Percentiles rank a stretch among this genome's conserved stretches.
phyloP scores from a whole-genome alignment of 257 asterid genomes.

The Catharanthus roseus region DNA sequence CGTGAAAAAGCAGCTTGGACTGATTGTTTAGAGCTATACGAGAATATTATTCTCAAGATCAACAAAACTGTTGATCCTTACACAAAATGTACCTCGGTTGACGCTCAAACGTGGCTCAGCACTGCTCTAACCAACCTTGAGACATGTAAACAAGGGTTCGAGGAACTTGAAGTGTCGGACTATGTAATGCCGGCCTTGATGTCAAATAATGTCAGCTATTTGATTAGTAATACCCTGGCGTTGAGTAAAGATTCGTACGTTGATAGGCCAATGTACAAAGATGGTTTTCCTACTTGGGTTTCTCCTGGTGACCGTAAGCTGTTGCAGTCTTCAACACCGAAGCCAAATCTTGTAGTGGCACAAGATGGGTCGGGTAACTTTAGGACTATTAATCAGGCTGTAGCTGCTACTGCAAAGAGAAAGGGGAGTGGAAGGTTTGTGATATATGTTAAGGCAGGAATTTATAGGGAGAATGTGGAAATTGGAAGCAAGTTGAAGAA shows the following conservation, averaged over 20 bases:
- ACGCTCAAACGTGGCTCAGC: conserved; percentile 80
- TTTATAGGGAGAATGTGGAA: conserved; percentile 60
- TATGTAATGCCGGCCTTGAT: conserved; percentile 34
- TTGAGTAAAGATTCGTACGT: conserved; percentile 35
- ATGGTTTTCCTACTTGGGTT: conserved; percentile 69
- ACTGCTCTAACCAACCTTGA: conserved; percentile 65
- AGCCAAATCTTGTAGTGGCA: conserved; percentile 17
- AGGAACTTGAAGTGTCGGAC: conserved; percentile 48
- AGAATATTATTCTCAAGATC: conserved; percentile 32
- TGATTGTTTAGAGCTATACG: conserved; percentile 72
- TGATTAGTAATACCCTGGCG: conserved; percentile 54
- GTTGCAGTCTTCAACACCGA: conserved; percentile 38
- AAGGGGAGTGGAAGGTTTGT: conserved; percentile 51
- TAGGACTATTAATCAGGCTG: too few species aligned
- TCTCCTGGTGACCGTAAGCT: conserved; percentile 52
- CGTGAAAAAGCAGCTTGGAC: conserved; percentile 77
- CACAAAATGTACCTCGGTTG: conserved; percentile 32
- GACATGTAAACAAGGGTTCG: conserved; percentile 62
- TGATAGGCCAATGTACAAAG: conserved; percentile 17
- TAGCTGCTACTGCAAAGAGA: conserved; percentile 26
- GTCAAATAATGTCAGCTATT: conserved; percentile 44
- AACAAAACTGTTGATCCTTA: conserved; percentile 52
- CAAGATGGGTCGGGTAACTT: too few species aligned
- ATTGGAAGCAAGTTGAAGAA: conserved; percentile 52
- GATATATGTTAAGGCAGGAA: conserved; percentile 63